Conservation (phyloP, 73 alveolate species). For the Paramecium bursaria region DNA sequence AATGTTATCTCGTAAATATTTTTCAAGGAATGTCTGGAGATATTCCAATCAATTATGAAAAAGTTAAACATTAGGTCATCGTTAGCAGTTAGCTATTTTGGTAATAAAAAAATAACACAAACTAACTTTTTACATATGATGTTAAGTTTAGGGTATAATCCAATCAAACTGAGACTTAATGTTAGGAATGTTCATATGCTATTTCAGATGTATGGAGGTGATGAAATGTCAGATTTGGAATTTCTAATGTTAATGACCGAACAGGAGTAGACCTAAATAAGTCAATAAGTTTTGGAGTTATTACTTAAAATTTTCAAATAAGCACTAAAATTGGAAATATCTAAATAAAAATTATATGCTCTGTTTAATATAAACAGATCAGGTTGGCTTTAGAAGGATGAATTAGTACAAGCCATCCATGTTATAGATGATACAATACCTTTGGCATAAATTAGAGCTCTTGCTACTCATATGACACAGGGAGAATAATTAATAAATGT, state of each 20-base stretch:
- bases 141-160: slow-evolving; percentile 40
- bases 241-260: slow-evolving; percentile 48
- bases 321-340: not conserved
- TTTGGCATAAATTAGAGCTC: slow-evolving; percentile 10
- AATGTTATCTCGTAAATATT: not conserved
- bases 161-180: slow-evolving; percentile 3
- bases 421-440: not conserved
- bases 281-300: slow-evolving; percentile 18
- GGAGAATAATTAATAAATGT: slow-evolving; percentile 30
- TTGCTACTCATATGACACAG: not conserved
- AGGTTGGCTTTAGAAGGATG: slow-evolving; percentile 52
- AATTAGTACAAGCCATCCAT: slow-evolving; percentile 22
- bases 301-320: slow-evolving; percentile 4
- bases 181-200: not conserved
- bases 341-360: slow-evolving; percentile 3
- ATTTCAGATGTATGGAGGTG: slow-evolving; percentile 49
- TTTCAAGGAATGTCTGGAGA: slow-evolving; percentile 48
- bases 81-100: slow-evolving; percentile 40
- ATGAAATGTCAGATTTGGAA: slow-evolving; percentile 61
- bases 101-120: not conserved
- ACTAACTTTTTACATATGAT: slow-evolving; percentile 32
- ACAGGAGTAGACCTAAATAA: slow-evolving; percentile 11
- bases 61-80: slow-evolving; percentile 14
- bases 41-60: slow-evolving; percentile 1
- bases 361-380: slow-evolving; percentile 28